A percentile compares a stretch with the other conserved stretches of the same genome.
These are phyloP conservation scores for Thraustochytrium striatum DNA, from an alignment of 352 stramenopile genomes.

Conservation along the genomic window DNA sequence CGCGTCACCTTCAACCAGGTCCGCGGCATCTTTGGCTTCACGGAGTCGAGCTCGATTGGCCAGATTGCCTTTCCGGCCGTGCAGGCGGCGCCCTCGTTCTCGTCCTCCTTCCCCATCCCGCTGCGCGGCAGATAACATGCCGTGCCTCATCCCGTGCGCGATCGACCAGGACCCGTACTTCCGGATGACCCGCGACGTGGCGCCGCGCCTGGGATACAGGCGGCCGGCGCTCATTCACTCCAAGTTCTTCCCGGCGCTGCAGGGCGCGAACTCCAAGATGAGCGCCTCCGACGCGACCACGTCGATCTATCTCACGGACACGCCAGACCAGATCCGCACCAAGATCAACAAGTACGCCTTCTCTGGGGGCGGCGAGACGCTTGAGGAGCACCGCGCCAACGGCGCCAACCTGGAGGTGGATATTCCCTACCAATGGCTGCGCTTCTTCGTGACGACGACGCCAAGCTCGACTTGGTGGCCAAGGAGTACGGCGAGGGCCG, in stretches of 20 bases:
- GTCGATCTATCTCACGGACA: conserved; percentile 99
- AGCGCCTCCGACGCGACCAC: conserved; percentile 89
- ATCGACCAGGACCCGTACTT: conserved; percentile 99
- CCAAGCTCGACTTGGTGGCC: conserved; percentile 85
- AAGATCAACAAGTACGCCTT: conserved; percentile 77
- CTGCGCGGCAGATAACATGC: conserved; percentile 79
- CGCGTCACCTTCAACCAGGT: conserved; percentile 75
- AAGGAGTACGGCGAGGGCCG: conserved; percentile 90
- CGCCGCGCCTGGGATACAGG: conserved; percentile 88
- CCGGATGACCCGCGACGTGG: conserved; percentile 97
- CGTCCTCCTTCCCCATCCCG: conserved; percentile 88
- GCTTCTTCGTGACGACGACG: conserved; percentile 99
- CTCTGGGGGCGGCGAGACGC: conserved; percentile 92
- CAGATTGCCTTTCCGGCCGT: conserved; percentile 97
- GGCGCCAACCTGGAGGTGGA: conserved; percentile 97
- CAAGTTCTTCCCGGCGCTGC: conserved; percentile 99
- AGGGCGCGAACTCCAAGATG: conserved; percentile 97
- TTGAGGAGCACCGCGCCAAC: conserved; percentile 94
- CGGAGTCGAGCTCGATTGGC: conserved; percentile 82
- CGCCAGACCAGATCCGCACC: conserved; percentile 86
- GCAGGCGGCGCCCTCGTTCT: conserved; percentile 95
- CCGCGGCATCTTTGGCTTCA: conserved; percentile 98
- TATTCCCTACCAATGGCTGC: conserved; percentile 97
- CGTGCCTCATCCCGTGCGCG: conserved; percentile 97
- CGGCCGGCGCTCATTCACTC: conserved; percentile 98